Conservation (phyloP, 805 yeast genomes). For the Wickerhamomyces queroliae region DNA sequence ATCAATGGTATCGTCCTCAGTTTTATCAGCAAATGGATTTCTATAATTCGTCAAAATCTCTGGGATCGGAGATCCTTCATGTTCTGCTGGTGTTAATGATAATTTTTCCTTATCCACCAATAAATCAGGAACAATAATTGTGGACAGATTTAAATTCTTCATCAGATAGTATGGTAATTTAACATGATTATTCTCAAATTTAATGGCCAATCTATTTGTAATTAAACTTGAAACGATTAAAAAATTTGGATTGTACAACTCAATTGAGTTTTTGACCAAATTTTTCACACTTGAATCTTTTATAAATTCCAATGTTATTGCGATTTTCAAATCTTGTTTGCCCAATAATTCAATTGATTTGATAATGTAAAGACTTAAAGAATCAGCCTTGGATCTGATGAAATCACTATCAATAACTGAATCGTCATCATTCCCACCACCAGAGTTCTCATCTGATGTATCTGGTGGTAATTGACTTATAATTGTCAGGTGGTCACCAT, state of each 20-base stretch:
- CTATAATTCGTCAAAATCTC: not conserved
- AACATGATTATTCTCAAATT: conserved; percentile 1
- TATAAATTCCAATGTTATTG: conserved; percentile 20
- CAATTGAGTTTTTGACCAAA: conserved; percentile 11
- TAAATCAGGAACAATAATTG: conserved; percentile 15
- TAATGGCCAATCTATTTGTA: conserved; percentile 6
- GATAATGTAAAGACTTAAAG: conserved; percentile 11
- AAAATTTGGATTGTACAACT: conserved; percentile 17
- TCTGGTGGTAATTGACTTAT: conserved; percentile 15
- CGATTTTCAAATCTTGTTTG: conserved; percentile 11
- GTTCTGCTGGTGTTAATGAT: not conserved
- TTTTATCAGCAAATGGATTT: not conserved
- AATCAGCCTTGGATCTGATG: conserved; percentile 9
- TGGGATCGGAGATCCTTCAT: not conserved
- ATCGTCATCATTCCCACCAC: conserved; percentile 9
- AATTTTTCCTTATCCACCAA: conserved; percentile 2
- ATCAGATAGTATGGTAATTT: conserved; percentile 16
- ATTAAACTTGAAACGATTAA: conserved; percentile 12
- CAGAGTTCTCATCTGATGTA: conserved; percentile 7
- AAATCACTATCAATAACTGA: conserved; percentile 6
- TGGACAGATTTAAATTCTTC: conserved; percentile 15
- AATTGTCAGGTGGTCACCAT: conserved; percentile 21
- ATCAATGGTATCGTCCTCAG: not conserved
- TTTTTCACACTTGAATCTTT: conserved; percentile 10
- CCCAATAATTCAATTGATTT: conserved; percentile 6